A percentile compares a stretch with the other conserved stretches of the same genome.
These are phyloP conservation scores for Apophysomyces elegans DNA, from an alignment of 371 early-diverging fungal genomes.

Conservation along the genomic window DNA sequence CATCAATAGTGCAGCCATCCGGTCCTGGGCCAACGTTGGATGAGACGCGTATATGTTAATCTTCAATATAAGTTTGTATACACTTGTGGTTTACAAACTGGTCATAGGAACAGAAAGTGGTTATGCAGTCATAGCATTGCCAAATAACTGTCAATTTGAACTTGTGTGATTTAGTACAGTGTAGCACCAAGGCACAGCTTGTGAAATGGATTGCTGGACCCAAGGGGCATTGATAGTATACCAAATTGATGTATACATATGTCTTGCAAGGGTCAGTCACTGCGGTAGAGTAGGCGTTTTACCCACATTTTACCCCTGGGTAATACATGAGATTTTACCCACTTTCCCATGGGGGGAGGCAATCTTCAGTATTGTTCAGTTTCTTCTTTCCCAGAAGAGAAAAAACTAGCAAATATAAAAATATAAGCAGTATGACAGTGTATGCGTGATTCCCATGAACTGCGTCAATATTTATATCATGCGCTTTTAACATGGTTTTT, in stretches of 20 bases:
- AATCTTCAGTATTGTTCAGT: too few relatives aligned
- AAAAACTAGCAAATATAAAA: too few relatives aligned
- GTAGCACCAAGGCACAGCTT: not conserved
- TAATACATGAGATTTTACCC: too few relatives aligned
- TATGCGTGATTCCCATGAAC: too few relatives aligned
- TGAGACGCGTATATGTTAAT: not conserved
- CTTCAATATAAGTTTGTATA: not conserved
- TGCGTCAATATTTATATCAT: too few relatives aligned
- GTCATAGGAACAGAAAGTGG: not conserved
- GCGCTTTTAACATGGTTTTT: too few relatives aligned
- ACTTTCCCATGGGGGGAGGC: too few relatives aligned
- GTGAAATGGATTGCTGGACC: not conserved
- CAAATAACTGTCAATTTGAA: conserved; percentile 1
- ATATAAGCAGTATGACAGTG: too few relatives aligned
- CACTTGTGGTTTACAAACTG: not conserved
- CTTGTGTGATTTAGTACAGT: not conserved
- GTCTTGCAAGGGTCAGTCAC: not conserved
- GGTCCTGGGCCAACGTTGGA: not conserved
- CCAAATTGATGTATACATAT: not conserved
- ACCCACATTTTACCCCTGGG: too few relatives aligned
- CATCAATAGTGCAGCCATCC: not conserved
- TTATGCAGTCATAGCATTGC: not conserved
- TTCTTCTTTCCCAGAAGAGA: too few relatives aligned
- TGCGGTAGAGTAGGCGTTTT: too few relatives aligned
- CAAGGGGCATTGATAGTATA: not conserved